Evolutionary conservation across 805 yeast genomes (phyloP), one percentile per base, ranked within the genome.

Genomic region (Crinitomyces ghanaensis): DNA sequence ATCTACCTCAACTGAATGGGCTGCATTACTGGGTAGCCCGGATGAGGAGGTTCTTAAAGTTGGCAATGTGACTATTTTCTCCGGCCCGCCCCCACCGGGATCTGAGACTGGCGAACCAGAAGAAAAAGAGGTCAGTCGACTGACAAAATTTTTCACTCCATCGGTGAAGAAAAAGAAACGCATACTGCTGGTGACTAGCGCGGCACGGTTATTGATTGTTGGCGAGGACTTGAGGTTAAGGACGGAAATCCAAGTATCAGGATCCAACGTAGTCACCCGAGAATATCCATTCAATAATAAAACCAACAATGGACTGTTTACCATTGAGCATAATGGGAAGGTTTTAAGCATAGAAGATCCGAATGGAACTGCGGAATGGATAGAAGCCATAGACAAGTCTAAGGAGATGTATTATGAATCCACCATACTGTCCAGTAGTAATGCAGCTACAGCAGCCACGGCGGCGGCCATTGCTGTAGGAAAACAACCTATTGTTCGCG

Each of bases 11-110:
- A 15, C 59, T 4, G 72, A 72, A 16, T 71, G 72, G 70, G 52
- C 59, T 6, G 46, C 47, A 18, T 56, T 63, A 34, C 55, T 71
- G 30, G 48, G 46, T 11, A 60, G 62, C 32, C 52, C 60, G 6
- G 64, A 65, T 23, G 77, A 71, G 48, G 56, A 76, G 28, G 56
- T 71, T 5, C 38, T 68, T 34, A 59, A 59, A 34, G 42, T 63
- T 9, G 74, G 72, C 2, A 56, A 59, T 2, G 67, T 65, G 3
- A 23, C 33, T 12, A 49, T 55, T 3, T 14, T 36, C 8, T 24
- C 36, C 16, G 42, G 36, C 7, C 15, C 37, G 4, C 24, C 39
- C 11, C 17, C 37, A 13, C 6, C 20, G 23, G 20, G 14, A 19
- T 31, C 13, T 24, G 6, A 13, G 9, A 19, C 26, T 14, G 44